A percentile compares a stretch with the other conserved stretches of the same genome.
Conservation (phyloP, 345 rosid genomes). For the Bruguiera parviflora region DNA sequence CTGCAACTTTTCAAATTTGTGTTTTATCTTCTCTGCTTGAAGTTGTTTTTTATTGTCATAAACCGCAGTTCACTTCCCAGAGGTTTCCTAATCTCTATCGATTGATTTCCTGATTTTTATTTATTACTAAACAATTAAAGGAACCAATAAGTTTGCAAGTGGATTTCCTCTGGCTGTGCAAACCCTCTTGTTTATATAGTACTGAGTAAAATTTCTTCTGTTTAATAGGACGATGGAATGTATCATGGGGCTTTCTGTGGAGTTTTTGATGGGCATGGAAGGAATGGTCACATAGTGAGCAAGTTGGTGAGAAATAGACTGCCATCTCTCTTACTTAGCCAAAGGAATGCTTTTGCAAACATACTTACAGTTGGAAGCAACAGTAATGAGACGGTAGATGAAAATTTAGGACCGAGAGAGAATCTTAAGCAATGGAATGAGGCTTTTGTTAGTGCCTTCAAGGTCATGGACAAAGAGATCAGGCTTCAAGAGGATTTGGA, state of each 20-base stretch:
- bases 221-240: slow-evolving; percentile 54
- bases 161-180: too few species aligned
- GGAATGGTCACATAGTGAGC: slow-evolving; percentile 66
- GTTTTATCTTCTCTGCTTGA: background rate
- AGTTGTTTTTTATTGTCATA: background rate
- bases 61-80: background rate
- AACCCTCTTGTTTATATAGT: too few species aligned
- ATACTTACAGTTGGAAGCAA: background rate
- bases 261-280: slow-evolving; percentile 93
- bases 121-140: too few species aligned
- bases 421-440: slow-evolving; percentile 38
- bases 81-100: too few species aligned
- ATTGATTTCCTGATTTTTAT: too few species aligned
- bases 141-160: too few species aligned
- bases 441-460: slow-evolving; percentile 47
- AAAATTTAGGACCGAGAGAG: slow-evolving; percentile 10
- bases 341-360: slow-evolving; percentile 37
- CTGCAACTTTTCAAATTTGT: background rate
- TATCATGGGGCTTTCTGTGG: slow-evolving; percentile 57
- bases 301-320: slow-evolving; percentile 57
- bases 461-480: slow-evolving; percentile 66
- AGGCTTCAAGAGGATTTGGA: slow-evolving; percentile 58
- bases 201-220: too few species aligned
- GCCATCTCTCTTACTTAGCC: slow-evolving; percentile 52
- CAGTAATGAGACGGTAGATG: background rate